A percentile compares a stretch with the other conserved stretches of the same genome.
These are phyloP conservation scores for Solanum hybrid DNA, from an alignment of 305 asterid genomes.

Conservation along the genomic window DNA sequence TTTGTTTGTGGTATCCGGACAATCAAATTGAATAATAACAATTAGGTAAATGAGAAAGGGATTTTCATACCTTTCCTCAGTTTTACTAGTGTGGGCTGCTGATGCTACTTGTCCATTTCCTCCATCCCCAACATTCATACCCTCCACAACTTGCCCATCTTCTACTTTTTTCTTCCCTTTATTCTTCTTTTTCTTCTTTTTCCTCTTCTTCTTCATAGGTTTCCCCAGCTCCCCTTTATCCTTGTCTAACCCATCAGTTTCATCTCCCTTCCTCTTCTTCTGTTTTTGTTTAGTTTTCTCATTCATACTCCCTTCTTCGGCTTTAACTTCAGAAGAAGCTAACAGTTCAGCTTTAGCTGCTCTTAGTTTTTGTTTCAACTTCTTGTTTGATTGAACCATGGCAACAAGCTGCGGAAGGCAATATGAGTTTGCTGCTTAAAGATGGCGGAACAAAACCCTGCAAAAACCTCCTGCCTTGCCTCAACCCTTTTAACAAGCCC, in stretches of 20 bases:
- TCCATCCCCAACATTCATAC: slow-evolving; percentile 19
- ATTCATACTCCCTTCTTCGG: slow-evolving; percentile 3
- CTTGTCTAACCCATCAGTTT: slow-evolving; percentile 31
- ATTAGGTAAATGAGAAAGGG: neutral
- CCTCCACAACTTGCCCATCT: slow-evolving; percentile 25
- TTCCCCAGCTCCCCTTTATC: slow-evolving; percentile 31
- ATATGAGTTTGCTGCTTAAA: neutral
- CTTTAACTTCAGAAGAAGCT: slow-evolving; percentile 25
- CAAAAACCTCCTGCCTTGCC: neutral
- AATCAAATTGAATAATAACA: neutral
- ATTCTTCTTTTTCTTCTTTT: slow-evolving; percentile 28
- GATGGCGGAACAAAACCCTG: neutral
- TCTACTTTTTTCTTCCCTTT: slow-evolving; percentile 28
- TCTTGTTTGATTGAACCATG: slow-evolving; percentile 85
- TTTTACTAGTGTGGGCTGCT: slow-evolving; percentile 17
- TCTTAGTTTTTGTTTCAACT: slow-evolving; percentile 64
- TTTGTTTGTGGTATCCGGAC: neutral
- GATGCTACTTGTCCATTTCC: slow-evolving; percentile 16
- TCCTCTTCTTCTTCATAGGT: slow-evolving; percentile 13
- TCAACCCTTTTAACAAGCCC: neutral
- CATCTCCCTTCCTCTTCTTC: slow-evolving; percentile 44
- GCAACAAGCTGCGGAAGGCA: neutral
- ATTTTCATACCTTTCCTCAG: slow-evolving; percentile 33
- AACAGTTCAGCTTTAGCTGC: slow-evolving; percentile 47
- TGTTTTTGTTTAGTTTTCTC: slow-evolving; percentile 8